phyloP scores from a whole-genome alignment of 208 protist species.

The Wallacemonas rigidus region DNA sequence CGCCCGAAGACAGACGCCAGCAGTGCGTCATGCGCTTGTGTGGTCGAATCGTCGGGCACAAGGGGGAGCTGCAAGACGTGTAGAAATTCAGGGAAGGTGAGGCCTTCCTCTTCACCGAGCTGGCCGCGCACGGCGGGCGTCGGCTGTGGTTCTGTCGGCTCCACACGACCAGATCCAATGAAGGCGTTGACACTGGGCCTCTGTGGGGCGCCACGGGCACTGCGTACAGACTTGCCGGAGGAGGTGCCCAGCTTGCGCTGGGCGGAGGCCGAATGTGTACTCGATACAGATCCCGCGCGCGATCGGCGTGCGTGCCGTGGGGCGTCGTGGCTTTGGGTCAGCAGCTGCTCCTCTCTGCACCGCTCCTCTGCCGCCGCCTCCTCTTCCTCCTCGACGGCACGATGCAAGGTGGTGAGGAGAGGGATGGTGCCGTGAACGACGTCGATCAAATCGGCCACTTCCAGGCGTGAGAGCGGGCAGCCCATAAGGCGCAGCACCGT shows the following conservation, averaged over 20 bases:
- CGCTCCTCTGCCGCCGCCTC: not conserved
- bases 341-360: conserved; percentile 24
- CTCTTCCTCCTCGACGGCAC: not conserved
- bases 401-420: conserved; percentile 17
- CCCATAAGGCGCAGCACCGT: conserved; percentile 49
- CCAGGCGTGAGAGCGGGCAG: conserved; percentile 40
- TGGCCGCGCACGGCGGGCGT: not conserved
- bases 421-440: conserved; percentile 27
- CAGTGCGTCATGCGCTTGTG: conserved; percentile 2
- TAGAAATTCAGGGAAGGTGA: conserved; percentile 68
- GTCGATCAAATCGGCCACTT: conserved; percentile 56
- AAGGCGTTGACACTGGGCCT: no score
- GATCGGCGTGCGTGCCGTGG: not conserved
- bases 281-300: not conserved
- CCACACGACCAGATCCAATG: not conserved
- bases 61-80: conserved; percentile 49
- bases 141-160: conserved; percentile 11
- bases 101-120: conserved; percentile 10
- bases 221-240: no score
- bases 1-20: not conserved
- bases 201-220: no score
- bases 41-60: conserved; percentile 23
- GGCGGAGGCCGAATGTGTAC: not conserved
- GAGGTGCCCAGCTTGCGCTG: no score
- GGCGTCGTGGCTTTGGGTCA: conserved; percentile 2